A percentile compares a stretch with the other conserved stretches of the same genome.
Conservation (phyloP, 148 eudicot species). For the Fagopyrum homotropicum region DNA sequence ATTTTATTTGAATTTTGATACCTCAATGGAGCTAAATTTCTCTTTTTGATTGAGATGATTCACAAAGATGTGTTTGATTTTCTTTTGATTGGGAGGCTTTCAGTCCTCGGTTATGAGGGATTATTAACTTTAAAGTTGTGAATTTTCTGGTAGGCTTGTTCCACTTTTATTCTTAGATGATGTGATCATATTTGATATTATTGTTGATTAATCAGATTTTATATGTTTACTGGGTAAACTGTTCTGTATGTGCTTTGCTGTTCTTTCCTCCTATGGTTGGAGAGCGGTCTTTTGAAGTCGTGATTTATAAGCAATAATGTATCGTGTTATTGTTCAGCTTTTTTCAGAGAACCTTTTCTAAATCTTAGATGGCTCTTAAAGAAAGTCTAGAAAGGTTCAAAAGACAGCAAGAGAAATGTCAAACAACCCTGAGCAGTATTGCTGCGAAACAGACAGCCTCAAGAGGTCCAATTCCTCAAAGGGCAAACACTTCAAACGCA, state of each 20-base stretch:
- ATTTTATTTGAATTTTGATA: neutral
- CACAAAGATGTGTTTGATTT: neutral
- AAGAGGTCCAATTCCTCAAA: conserved; percentile 30
- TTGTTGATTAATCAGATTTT: neutral
- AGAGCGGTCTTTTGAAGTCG: neutral
- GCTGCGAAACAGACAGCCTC: conserved; percentile 51
- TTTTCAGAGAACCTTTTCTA: neutral
- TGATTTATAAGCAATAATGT: neutral
- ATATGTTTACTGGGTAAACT: neutral
- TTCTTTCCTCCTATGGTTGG: neutral
- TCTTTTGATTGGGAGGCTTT: neutral
- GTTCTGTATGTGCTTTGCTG: neutral
- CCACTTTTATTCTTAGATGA: neutral
- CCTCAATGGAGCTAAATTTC: neutral
- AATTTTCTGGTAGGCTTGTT: neutral
- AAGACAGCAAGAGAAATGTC: conserved; percentile 88
- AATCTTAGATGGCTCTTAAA: conserved; percentile 6
- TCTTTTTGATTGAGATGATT: neutral
- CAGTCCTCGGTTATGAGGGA: neutral
- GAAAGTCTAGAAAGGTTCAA: conserved; percentile 43
- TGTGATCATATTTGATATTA: neutral
- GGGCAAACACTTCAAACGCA: conserved; percentile 23
- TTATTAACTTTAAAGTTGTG: neutral
- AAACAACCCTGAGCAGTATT: conserved; percentile 52
- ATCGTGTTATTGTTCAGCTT: neutral